These are phyloP conservation scores for Phaseolus coccineus DNA, from an alignment of 331 rosid genomes.

Conservation along the genomic window DNA sequence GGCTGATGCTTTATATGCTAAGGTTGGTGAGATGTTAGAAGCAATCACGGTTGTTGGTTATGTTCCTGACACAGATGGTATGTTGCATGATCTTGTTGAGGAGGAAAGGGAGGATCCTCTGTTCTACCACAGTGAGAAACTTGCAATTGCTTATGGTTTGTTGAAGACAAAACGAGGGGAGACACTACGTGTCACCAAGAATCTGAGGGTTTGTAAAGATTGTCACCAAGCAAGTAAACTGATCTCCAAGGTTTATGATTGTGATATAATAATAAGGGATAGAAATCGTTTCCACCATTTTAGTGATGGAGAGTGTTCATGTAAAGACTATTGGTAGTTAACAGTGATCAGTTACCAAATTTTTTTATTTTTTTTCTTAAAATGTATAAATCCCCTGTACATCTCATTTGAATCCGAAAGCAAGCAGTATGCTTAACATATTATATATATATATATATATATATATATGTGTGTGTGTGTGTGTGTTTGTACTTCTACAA, in stretches of 20 bases:
- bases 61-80: constrained; percentile 51
- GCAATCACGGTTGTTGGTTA: constrained; percentile 52
- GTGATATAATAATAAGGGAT: constrained; percentile 67
- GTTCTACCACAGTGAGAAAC: constrained; percentile 66
- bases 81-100: constrained; percentile 52
- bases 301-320: constrained; percentile 54
- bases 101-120: constrained; percentile 60
- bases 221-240: constrained; percentile 72
- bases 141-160: constrained; percentile 69
- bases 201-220: constrained; percentile 67
- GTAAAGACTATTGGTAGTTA: constrained; percentile 59
- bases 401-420: neutral
- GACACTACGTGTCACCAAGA: constrained; percentile 61
- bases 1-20: constrained; percentile 55
- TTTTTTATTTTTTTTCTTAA: neutral
- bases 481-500: neutral
- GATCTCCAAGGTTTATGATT: constrained; percentile 55
- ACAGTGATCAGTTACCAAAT: neutral
- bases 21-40: constrained; percentile 65
- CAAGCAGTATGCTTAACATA: constrained; percentile 13
- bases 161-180: constrained; percentile 51
- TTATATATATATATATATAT: no score
- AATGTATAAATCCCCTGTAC: neutral
- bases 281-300: constrained; percentile 75
- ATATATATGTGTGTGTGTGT: no score